Base-by-base conservation (phyloP, 768 basidiomycete genomes). In the Myochromella boudieri region DNA sequence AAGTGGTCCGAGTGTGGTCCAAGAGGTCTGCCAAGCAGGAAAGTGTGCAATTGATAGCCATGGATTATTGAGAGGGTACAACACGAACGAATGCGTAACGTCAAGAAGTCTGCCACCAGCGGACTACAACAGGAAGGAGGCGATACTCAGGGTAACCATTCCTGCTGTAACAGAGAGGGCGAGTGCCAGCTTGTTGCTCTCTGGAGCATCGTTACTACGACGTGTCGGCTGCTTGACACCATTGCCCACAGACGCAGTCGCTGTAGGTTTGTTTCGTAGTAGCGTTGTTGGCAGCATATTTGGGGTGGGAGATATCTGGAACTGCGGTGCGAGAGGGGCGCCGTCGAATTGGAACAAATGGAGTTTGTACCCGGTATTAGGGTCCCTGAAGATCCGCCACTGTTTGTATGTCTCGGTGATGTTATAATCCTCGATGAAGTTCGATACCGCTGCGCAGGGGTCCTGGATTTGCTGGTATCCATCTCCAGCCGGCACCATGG, bases 381-480 rank as follows among this genome's bases (percentile, higher is more conserved):
- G 59, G 54, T 97, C 94, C 50, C 71, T 62, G 69, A 80, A 84
- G 60, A 97, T 91, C 31, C 71, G 74, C 90, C 90, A 97, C 6
- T 52, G 48, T 28, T 52, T 24, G 64, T 81, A 85, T 40, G 81
- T 62, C 60, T 91, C 89, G 10, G 83, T 86, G 52, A 77, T 62
- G 68, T 91, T 87, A 78, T 93, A 97, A 37, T 71, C 63, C 59
- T 94, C 84, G 58, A 97, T 81, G 61, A 95, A 86, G 63, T 93
- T 91, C 22, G 94, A 92, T 8, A 78, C 72, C 8, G 93, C 89
- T 1, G 87, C 87, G 60, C 95, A 99, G 0, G 93, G 87, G 55
- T 95, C 87, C 72, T 99, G 93, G 31, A 97, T 78, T 73, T 95
- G 95, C 64, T 97, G 92, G 68, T 82, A 90, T 12, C 95, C 95